These are phyloP conservation scores for Mortierella sp. DNA, from an alignment of 371 early-diverging fungal species.

Conservation along the genomic window DNA sequence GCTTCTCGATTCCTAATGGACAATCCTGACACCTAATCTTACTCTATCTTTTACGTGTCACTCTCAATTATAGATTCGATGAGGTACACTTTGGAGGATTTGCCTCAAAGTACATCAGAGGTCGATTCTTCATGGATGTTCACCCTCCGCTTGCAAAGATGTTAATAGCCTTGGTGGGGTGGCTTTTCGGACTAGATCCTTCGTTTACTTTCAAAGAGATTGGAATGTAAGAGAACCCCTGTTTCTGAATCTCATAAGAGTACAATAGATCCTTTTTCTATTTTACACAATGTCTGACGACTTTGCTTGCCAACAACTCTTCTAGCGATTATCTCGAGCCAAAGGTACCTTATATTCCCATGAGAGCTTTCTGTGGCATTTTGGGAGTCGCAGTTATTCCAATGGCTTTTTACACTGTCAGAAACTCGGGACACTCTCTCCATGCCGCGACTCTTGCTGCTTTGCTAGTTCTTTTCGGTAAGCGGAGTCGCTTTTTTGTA, in stretches of 20 bases:
- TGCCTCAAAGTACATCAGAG: constrained; percentile 86
- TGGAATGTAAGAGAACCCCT: constrained; percentile 70
- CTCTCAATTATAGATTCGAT: constrained; percentile 62
- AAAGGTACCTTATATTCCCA: constrained; percentile 85
- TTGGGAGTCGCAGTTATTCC: constrained; percentile 84
- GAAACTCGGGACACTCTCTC: constrained; percentile 78
- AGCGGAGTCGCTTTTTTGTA: constrained; percentile 6
- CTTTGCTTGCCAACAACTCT: not conserved
- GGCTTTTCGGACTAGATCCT: constrained; percentile 89
- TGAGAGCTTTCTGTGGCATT: constrained; percentile 83
- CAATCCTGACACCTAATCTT: too few species aligned
- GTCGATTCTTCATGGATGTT: constrained; percentile 98
- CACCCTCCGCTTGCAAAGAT: constrained; percentile 98
- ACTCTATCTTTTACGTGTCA: not conserved
- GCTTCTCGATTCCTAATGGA: too few species aligned
- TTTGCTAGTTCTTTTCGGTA: constrained; percentile 77
- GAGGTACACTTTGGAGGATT: constrained; percentile 78
- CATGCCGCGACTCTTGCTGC: constrained; percentile 79
- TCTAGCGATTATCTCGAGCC: constrained; percentile 68
- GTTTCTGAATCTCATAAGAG: not conserved
- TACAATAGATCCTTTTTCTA: not conserved
- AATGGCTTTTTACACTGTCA: constrained; percentile 84
- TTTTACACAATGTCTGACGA: not conserved
- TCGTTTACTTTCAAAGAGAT: constrained; percentile 90
- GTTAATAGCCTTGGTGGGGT: constrained; percentile 86